phyloP scores from a whole-genome alignment of 139 green algal genomes.

The Chlamydomonas sp. region DNA sequence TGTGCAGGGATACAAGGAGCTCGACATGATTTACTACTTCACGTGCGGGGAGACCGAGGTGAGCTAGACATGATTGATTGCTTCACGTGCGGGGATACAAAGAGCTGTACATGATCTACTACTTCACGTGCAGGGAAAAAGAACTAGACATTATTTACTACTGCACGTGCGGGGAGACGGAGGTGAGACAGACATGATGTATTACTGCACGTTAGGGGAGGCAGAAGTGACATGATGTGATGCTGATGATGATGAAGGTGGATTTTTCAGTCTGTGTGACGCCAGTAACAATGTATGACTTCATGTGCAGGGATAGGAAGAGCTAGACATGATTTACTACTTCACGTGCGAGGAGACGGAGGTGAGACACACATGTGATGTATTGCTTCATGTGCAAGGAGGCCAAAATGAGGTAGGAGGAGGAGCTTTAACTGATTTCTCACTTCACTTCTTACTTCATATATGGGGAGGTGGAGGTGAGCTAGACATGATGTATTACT shows the following conservation, averaged over 20 bases:
- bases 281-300: too few relatives aligned
- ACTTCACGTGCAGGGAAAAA: background rate
- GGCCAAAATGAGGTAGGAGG: too few relatives aligned
- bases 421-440: too few relatives aligned
- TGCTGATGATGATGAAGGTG: too few relatives aligned
- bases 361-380: too few relatives aligned
- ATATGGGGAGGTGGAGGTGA: background rate
- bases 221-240: background rate
- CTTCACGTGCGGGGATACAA: background rate
- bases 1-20: conserved; percentile 44
- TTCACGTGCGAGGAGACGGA: background rate
- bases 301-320: too few relatives aligned
- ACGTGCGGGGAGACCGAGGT: background rate
- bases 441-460: background rate
- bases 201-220: background rate
- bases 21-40: conserved; percentile 30
- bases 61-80: too few relatives aligned
- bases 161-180: background rate
- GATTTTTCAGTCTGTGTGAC: too few relatives aligned
- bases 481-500: background rate
- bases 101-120: too few relatives aligned
- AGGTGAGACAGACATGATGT: background rate
- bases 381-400: background rate
- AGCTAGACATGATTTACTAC: conserved; percentile 1
- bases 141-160: background rate